Base-by-base conservation (phyloP, 140 eudicot genomes). In the Bidens hawaiensis region DNA sequence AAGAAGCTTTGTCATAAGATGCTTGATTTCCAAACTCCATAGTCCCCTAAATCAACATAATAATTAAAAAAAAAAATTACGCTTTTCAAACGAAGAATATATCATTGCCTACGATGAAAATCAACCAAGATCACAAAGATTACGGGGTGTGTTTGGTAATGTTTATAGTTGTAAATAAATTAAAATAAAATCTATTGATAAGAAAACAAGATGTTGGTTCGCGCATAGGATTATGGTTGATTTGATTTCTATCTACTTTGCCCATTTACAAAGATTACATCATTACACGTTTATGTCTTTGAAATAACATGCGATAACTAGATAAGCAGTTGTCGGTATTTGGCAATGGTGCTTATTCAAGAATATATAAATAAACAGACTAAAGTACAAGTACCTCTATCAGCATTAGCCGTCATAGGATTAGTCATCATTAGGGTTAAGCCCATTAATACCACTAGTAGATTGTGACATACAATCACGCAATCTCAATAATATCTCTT, bases 11-110 rank as follows among this genome's bases (percentile, higher is more conserved):
- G 10, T 46, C 72, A 31, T 73, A 66, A 70, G 87, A 72, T 61
- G 82, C 53, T 75, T 70, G 79, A 64, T 80, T 71, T 60, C 77
- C 73, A 59, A 53, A 52, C 61, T 77, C 90, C 96, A 88, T 88
- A 8, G 38, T 79, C 59, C 62, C 77, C 93, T 87, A 78, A 71
- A 79, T 63, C 64, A 72, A 53, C 28, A 72, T 17, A 56, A 42
- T 48, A 38, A 38, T 34, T n/a, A 64, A 22, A 63, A 36, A 54
- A 28, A 21, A 33, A 3, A 6, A 38, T 17, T 0, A 33, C 25
- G 16, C 27, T 40, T 71, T 41, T 1, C 2, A 13, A 18, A 13
- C n/a, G 30, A 36, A 19, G 17, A 54, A 16, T 3, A 62, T 4
- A 62, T 28, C 26, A 36, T 50, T 17, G 22, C 7, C 23, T 30